Evolutionary conservation across 331 rosid genomes (phyloP), one percentile per base, ranked within the genome.

Genomic region (Saraca asoca): DNA sequence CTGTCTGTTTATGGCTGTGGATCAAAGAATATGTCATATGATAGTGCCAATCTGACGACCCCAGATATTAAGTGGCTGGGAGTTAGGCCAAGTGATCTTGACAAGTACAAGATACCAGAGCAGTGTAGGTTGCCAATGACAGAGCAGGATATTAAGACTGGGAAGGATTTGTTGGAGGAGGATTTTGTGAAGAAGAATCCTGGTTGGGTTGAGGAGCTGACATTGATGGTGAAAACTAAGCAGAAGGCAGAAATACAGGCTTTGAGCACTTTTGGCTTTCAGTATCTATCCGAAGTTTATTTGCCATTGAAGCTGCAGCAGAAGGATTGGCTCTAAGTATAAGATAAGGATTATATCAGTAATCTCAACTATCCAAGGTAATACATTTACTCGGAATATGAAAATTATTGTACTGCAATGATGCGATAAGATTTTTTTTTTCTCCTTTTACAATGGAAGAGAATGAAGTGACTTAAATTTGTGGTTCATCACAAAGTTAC

Each of bases 191-290:
- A 92, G 78, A 92, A 92, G 82, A 92, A 92, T 77, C 96, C 98
- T 0, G 92, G 88, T 12, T 92, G 96, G 98, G 95, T 92, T 49
- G 95, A 89, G 64, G 98, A 92, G 72, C 80, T 91, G 51, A 64
- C 82, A 2, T 84, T 92, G 78, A 92, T 92, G 98, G 95, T 92
- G 83, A 92, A 92, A 71, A 89, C 93, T 7, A 87, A 83, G 91
- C 96, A 92, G 78, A 92, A 92, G 86, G 98, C 96, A 7, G 98
- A 92, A 64, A 92, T 92, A 80, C 98, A 92, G 79, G 98, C 98
- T 29, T 68, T 92, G 82, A 89, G 98, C 60, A 20, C 95, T 2
- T 92, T 92, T 8, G 95, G 98, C 29, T 92, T 92, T 58, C 98
- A 92, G 70, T 92, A 92, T 74, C 71, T 89, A 66, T 78, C 96